A percentile compares a stretch with the other conserved stretches of the same genome.
These are phyloP conservation scores for Cenchrus purpureus DNA, from an alignment of 176 grass and related monocot species.

Conservation along the genomic window DNA sequence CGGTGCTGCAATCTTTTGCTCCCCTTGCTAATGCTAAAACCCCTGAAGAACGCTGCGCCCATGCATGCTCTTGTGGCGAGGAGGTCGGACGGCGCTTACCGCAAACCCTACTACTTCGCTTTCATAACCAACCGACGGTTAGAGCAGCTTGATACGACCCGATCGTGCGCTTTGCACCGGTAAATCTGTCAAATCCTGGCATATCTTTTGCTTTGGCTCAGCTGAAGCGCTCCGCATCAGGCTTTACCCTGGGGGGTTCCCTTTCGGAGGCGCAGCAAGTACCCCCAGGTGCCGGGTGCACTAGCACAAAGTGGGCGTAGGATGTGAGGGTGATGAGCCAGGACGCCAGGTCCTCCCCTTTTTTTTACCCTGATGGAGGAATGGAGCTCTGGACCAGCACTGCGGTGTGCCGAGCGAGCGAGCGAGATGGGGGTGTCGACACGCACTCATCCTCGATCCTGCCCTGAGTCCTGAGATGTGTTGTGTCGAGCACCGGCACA, in stretches of 20 bases:
- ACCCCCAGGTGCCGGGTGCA: slow-evolving; percentile 37
- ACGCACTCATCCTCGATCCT: background rate
- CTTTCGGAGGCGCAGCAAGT: slow-evolving; percentile 20
- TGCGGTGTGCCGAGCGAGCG: background rate
- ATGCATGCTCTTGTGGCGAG: background rate
- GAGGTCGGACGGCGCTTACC: background rate
- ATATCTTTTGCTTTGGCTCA: slow-evolving; percentile 31
- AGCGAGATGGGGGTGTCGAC: background rate
- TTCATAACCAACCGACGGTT: background rate
- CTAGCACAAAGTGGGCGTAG: slow-evolving; percentile 33
- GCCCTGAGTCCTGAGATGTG: too few species aligned
- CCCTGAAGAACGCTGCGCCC: background rate
- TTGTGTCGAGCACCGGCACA: slow-evolving; percentile 10
- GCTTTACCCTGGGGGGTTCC: slow-evolving; percentile 8
- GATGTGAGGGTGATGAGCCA: slow-evolving; percentile 29
- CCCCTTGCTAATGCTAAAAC: background rate
- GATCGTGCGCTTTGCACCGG: background rate
- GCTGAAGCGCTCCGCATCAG: slow-evolving; percentile 23
- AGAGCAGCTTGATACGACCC: background rate
- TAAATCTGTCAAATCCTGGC: slow-evolving; percentile 21
- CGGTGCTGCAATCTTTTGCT: slow-evolving; percentile 31
- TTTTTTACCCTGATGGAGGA: slow-evolving; percentile 14
- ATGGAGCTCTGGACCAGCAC: slow-evolving; percentile 3
- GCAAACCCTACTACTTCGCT: background rate
- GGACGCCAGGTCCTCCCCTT: background rate